Conservation (phyloP, 2,329 filamentous ascomycete species). For the Venturia asperata region DNA sequence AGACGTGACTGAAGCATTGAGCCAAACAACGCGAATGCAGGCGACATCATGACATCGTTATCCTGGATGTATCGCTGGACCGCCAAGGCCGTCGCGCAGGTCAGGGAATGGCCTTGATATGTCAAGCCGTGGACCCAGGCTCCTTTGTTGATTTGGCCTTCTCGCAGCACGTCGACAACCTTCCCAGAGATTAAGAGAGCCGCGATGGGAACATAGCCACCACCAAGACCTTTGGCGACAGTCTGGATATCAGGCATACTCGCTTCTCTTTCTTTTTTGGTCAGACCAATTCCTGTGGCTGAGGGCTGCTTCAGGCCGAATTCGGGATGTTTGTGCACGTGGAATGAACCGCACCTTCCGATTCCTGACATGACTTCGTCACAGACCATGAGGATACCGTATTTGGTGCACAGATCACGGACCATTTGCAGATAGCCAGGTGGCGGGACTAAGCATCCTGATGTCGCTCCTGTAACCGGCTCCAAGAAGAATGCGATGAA, state of each 20-base stretch:
- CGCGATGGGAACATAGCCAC: conserved; percentile 18
- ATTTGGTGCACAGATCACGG: conserved; percentile 58
- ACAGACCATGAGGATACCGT: conserved; percentile 66
- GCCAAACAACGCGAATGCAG: conserved; percentile 29
- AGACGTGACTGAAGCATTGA: conserved; percentile 28
- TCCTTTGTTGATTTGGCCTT: conserved; percentile 3
- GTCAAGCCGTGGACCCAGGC: conserved; percentile 17
- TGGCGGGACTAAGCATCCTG: conserved; percentile 61
- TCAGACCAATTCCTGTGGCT: not conserved
- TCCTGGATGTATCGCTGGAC: conserved; percentile 37
- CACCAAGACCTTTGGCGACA: conserved; percentile 54
- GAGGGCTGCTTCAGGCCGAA: not conserved
- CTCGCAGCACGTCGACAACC: conserved; percentile 15
- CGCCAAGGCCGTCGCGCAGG: conserved; percentile 36
- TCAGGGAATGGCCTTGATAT: conserved; percentile 36
- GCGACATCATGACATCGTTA: conserved; percentile 33
- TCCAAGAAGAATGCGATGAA: conserved; percentile 69
- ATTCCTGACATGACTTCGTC: conserved; percentile 72
- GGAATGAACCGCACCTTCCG: conserved; percentile 51
- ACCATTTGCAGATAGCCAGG: conserved; percentile 64
- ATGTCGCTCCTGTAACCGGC: conserved; percentile 57
- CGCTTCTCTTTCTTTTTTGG: conserved; percentile 32
- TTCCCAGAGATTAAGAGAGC: conserved; percentile 5
- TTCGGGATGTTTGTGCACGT: conserved; percentile 51
- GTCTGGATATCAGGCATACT: conserved; percentile 58